A percentile compares a stretch with the other conserved stretches of the same genome.
Evolutionary conservation across 192 early-diverging fungal species (phyloP).

Genomic region (Linnemannia zychae): DNA sequence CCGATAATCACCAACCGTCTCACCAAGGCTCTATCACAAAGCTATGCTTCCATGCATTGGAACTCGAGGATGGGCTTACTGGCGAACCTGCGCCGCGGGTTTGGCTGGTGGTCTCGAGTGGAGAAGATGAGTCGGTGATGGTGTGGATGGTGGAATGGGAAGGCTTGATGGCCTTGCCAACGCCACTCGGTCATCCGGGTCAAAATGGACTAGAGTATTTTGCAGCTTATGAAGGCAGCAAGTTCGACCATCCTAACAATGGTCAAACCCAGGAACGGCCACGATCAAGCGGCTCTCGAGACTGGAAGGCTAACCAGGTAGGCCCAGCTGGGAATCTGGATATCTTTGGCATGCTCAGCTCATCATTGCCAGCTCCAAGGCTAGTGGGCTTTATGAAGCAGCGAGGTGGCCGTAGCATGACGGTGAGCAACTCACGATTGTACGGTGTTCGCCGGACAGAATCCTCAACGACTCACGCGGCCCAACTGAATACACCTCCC

Average conservation of each 20-base stretch:
- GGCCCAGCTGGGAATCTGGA: neutral
- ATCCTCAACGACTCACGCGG: neutral
- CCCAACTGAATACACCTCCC: neutral
- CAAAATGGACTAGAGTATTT: neutral
- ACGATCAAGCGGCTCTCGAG: neutral
- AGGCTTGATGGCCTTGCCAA: constrained; percentile 33
- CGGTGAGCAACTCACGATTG: constrained; percentile 36
- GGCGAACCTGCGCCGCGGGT: constrained; percentile 49
- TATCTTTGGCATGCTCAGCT: constrained; percentile 21
- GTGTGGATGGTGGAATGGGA: constrained; percentile 55
- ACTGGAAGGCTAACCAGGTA: neutral
- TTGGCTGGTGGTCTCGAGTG: constrained; percentile 47
- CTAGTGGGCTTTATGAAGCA: constrained; percentile 53
- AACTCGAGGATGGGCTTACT: constrained; percentile 50
- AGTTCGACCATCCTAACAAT: too few relatives aligned
- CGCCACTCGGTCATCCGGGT: neutral
- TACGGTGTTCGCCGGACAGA: constrained; percentile 46
- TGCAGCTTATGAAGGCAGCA: neutral
- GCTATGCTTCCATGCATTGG: constrained; percentile 42
- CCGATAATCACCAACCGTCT: constrained; percentile 43
- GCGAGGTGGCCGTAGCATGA: constrained; percentile 42
- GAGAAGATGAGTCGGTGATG: constrained; percentile 51
- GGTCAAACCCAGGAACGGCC: neutral
- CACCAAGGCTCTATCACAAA: constrained; percentile 45
- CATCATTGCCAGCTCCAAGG: constrained; percentile 45